These are phyloP conservation scores for Leptosphaerulina australis DNA, from an alignment of 2,329 filamentous ascomycete species.

Conservation along the genomic window DNA sequence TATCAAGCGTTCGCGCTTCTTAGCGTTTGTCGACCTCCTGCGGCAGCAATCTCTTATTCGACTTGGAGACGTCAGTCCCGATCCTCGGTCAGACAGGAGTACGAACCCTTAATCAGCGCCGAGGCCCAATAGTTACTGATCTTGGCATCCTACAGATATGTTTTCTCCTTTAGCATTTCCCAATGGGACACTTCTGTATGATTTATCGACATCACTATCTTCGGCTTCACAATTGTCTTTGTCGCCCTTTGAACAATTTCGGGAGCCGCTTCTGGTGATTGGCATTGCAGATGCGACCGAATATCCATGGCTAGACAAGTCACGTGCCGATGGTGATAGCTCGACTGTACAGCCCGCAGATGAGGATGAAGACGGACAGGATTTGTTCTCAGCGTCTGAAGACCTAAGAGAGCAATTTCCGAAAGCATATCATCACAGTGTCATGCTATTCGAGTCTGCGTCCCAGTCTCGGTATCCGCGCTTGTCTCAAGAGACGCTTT, in stretches of 20 bases:
- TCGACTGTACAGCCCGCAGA: slow-evolving; percentile 19
- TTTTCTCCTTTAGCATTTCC: slow-evolving; percentile 92
- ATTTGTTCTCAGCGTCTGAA: slow-evolving; percentile 67
- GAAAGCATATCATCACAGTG: slow-evolving; percentile 76
- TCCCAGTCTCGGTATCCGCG: slow-evolving; percentile 46
- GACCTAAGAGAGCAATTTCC: slow-evolving; percentile 74
- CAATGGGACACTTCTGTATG: slow-evolving; percentile 83
- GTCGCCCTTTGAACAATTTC: slow-evolving; percentile 87
- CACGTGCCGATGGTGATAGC: slow-evolving; percentile 36
- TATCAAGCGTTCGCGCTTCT: slow-evolving; percentile 82
- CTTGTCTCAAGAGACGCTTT: slow-evolving; percentile 68
- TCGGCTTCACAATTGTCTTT: slow-evolving; percentile 79
- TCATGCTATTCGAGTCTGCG: slow-evolving; percentile 79
- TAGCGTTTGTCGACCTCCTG: slow-evolving; percentile 77
- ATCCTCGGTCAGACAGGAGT: slow-evolving; percentile 86
- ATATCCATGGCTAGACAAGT: slow-evolving; percentile 53
- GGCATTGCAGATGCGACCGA: slow-evolving; percentile 84
- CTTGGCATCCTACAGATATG: slow-evolving; percentile 68
- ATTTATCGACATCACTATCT: slow-evolving; percentile 79
- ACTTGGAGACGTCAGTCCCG: slow-evolving; percentile 83
- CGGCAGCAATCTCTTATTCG: slow-evolving; percentile 80
- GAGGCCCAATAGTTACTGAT: slow-evolving; percentile 39
- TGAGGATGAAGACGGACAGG: slow-evolving; percentile 40
- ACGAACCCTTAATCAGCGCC: slow-evolving; percentile 48
- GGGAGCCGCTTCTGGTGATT: slow-evolving; percentile 82